These are phyloP conservation scores for Kalmusia sp. DNA, from an alignment of 2,329 filamentous ascomycete genomes.

Conservation along the genomic window DNA sequence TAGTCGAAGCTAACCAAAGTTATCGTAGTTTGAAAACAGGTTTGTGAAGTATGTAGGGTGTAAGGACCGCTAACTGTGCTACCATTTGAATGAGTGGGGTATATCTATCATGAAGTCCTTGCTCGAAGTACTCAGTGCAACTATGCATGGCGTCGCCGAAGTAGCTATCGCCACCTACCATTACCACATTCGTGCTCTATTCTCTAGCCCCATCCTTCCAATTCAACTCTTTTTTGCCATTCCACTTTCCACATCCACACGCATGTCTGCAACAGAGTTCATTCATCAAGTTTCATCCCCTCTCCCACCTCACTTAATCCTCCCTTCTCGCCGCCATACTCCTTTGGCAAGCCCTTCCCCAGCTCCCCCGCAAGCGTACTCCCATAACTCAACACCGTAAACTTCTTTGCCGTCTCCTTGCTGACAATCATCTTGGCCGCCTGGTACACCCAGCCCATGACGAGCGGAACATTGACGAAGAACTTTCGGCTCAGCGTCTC, in stretches of 20 bases:
- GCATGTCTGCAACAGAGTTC: background rate
- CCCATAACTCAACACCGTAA: slow-evolving; percentile 63
- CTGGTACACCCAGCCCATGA: slow-evolving; percentile 80
- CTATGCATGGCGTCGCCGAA: background rate
- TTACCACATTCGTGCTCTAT: background rate
- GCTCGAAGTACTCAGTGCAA: no score
- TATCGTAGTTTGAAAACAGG: no score
- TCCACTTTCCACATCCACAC: no score
- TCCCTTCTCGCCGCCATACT: slow-evolving; percentile 78
- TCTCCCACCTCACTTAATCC: slow-evolving; percentile 54
- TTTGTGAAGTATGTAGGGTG: no score
- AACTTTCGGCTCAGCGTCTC: slow-evolving; percentile 91
- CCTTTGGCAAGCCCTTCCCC: slow-evolving; percentile 70
- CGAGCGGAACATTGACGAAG: slow-evolving; percentile 89
- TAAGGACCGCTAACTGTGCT: no score
- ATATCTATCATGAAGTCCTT: background rate
- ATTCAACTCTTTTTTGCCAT: no score
- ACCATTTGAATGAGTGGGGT: background rate
- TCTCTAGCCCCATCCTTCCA: background rate
- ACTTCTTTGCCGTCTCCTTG: slow-evolving; percentile 58
- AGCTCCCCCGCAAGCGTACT: slow-evolving; percentile 71
- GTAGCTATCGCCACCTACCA: background rate
- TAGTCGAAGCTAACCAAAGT: no score
- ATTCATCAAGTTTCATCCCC: slow-evolving; percentile 48
- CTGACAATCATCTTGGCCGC: slow-evolving; percentile 55